Evolutionary conservation across 2,329 filamentous ascomycete genomes (phyloP).

Genomic region (Clarireedia hainanense): DNA sequence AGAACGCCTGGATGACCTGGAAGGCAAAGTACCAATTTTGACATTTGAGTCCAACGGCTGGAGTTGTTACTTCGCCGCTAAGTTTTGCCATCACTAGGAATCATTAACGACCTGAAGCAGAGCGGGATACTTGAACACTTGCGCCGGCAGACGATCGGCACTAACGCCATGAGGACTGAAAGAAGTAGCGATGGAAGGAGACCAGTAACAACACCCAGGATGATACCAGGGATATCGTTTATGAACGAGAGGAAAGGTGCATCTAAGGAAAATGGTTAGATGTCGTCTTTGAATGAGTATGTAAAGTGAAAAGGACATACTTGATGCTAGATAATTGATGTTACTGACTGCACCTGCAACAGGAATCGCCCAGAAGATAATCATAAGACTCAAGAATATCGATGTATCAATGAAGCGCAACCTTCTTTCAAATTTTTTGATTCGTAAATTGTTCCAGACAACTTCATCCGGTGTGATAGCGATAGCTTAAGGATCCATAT

Average conservation of each 20-base stretch:
- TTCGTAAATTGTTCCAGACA: constrained; percentile 76
- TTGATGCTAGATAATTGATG: constrained; percentile 57
- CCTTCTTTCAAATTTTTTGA: constrained; percentile 77
- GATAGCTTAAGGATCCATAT: constrained; percentile 74
- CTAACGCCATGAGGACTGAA: constrained; percentile 74
- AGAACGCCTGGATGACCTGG: constrained; percentile 85
- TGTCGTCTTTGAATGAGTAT: constrained; percentile 7
- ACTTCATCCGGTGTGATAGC: constrained; percentile 74
- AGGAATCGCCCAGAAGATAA: constrained; percentile 77
- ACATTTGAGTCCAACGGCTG: constrained; percentile 75
- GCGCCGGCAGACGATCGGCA: constrained; percentile 74
- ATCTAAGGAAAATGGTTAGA: constrained; percentile 2
- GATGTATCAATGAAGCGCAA: constrained; percentile 60
- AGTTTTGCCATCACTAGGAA: constrained; percentile 62
- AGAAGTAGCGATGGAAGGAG: constrained; percentile 73
- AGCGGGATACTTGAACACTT: constrained; percentile 28
- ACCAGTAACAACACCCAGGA: constrained; percentile 77
- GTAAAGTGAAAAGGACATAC: constrained; percentile 12
- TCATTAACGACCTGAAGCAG: constrained; percentile 8
- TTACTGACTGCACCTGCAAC: constrained; percentile 77
- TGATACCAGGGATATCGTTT: constrained; percentile 53
- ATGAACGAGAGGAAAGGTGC: constrained; percentile 70
- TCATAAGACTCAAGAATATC: constrained; percentile 62
- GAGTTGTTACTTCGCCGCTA: constrained; percentile 69
- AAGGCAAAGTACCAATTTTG: constrained; percentile 89